These are phyloP conservation scores for Leishmania amazonensis DNA, from an alignment of 208 protist genomes.

Conservation along the genomic window DNA sequence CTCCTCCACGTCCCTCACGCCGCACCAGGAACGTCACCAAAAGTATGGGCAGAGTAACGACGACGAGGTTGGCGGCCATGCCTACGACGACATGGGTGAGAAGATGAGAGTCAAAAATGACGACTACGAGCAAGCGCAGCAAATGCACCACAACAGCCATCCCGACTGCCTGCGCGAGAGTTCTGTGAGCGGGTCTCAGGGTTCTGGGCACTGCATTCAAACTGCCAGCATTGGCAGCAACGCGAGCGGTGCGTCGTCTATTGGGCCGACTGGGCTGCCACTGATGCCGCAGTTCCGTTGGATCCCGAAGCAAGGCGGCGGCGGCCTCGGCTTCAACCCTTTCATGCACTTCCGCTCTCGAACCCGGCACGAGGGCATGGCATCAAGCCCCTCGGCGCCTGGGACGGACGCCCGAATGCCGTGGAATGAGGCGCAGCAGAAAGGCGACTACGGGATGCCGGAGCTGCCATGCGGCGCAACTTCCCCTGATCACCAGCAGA, in stretches of 20 bases:
- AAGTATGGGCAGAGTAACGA: not conserved
- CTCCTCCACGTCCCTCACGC: not conserved
- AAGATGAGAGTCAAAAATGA: not conserved
- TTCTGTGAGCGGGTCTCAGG: not conserved
- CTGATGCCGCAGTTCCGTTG: conserved; percentile 43
- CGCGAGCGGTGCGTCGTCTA: conserved; percentile 22
- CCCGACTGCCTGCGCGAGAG: conserved; percentile 5
- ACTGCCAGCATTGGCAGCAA: conserved; percentile 7
- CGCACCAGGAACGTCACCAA: not conserved
- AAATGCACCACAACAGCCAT: not conserved
- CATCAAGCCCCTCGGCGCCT: too few species aligned
- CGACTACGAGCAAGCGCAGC: not conserved
- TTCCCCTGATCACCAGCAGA: not conserved
- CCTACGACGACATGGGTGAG: not conserved
- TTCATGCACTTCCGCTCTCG: conserved; percentile 15
- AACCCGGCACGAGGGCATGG: too few species aligned
- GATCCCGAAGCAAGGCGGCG: conserved; percentile 35
- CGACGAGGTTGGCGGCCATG: not conserved
- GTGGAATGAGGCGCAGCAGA: not conserved
- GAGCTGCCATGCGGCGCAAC: not conserved
- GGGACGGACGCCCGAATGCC: not conserved
- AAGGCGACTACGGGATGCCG: not conserved
- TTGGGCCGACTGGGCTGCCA: conserved; percentile 35
- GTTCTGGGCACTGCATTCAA: not conserved
- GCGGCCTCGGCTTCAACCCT: conserved; percentile 36